Percentiles rank a stretch among this genome's conserved stretches.
phyloP scores from a whole-genome alignment of 176 grass and related monocot genomes.

The Tuctoria greenei region DNA sequence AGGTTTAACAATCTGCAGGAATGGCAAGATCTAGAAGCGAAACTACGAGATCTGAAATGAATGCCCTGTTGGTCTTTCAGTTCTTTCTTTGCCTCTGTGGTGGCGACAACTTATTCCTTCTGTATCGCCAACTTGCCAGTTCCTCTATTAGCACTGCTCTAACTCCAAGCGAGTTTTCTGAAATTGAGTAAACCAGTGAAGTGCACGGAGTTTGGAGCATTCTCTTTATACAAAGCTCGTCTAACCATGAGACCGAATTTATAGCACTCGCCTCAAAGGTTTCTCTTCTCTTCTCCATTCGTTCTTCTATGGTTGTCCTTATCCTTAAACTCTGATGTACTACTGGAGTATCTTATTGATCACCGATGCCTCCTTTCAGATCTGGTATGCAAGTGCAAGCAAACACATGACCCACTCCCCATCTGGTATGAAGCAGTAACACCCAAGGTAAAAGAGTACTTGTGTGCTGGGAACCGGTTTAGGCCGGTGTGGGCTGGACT shows the following conservation, averaged over 20 bases:
- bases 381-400: conserved; percentile 9
- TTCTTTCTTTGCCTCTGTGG: background rate
- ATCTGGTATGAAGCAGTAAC: no score
- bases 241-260: conserved; percentile 26
- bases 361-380: background rate
- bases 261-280: conserved; percentile 9
- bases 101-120: background rate
- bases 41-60: conserved; percentile 9
- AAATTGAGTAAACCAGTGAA: background rate
- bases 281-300: background rate
- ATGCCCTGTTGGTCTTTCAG: conserved; percentile 4
- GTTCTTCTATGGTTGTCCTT: background rate
- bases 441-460: no score
- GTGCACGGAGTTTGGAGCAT: background rate
- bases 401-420: conserved; percentile 3
- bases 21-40: conserved; percentile 12
- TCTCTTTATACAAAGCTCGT: background rate
- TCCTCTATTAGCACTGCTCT: no score
- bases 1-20: background rate
- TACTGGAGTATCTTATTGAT: background rate
- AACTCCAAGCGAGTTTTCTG: background rate
- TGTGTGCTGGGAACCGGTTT: no score
- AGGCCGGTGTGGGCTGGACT: no score
- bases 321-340: background rate
- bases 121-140: background rate